Percentiles rank a stretch among this genome's conserved stretches.
phyloP scores from a whole-genome alignment of 2,329 filamentous ascomycete genomes.

The Colletotrichum viniferum region DNA sequence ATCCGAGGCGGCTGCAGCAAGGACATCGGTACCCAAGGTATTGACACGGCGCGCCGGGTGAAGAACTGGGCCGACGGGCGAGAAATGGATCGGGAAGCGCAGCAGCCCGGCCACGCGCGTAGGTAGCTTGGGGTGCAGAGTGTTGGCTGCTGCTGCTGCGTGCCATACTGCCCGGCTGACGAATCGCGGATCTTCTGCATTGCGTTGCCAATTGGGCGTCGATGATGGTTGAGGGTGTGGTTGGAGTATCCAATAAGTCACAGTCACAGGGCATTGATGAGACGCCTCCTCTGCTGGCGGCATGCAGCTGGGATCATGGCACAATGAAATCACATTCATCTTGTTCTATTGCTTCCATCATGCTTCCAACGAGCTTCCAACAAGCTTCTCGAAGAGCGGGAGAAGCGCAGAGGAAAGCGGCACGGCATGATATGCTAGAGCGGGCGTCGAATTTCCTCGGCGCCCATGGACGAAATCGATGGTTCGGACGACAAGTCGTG shows the following conservation, averaged over 20 bases:
- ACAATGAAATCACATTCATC: background rate
- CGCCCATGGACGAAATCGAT: background rate
- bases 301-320: background rate
- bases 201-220: background rate
- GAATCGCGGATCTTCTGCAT: background rate
- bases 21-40: background rate
- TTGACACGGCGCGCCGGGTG: background rate
- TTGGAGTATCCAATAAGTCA: background rate
- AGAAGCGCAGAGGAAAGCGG: background rate
- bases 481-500: background rate
- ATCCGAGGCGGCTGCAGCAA: background rate
- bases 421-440: background rate
- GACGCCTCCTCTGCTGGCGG: background rate
- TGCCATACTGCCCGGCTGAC: background rate
- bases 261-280: background rate
- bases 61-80: background rate
- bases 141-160: background rate
- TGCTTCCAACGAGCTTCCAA: slow-evolving; percentile 8
- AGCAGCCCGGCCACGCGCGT: background rate
- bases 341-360: slow-evolving; percentile 2
- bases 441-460: background rate
- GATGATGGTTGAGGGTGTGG: background rate
- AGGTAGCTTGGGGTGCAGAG: background rate
- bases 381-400: slow-evolving; percentile 10
- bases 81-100: background rate